Evolutionary conservation across 2,329 filamentous ascomycete species (phyloP), one percentile per base, ranked within the genome.

Genomic region (Ascochyta lentis): DNA sequence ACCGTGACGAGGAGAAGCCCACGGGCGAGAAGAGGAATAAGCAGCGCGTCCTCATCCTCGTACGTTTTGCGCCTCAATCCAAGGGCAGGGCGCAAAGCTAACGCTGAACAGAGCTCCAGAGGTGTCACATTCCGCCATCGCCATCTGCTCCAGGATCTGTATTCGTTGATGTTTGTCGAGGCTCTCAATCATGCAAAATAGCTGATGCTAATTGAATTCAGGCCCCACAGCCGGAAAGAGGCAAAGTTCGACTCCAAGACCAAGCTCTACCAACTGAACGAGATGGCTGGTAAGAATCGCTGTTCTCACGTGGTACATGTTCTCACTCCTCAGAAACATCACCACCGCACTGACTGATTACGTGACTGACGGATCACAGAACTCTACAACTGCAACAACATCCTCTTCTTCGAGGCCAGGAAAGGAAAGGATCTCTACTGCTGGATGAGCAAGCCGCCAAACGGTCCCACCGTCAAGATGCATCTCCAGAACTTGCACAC

Each of bases 231-330:
- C 64, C 88, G 92, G 72, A 96, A 96, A 80, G 95, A 99, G 75
- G 92, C 90, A 67, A 99, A 99, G 79, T 91, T 97, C 64, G 95
- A 99, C 77, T 95, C 92, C 49, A 98, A 98, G 80, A 93, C 91
- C 34, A 92, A 95, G 81, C 84, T 92, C 22, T 75, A 76, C 56
- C 73, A 77, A 61, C 64, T 78, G 35, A 78, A 78, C 54, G 76
- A 78, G 56, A 67, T 77, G 39, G 75, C 75, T 33, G 69, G 69
- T 72, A 69, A 54, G 59, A 23, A 22, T 15, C n/a, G 35, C 29
- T n/a, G 15, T 49, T 10, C n/a, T 10, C 39, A 45, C 29, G 41
- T 24, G 26, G 38, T 23, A 27, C 13, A 26, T 24, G 22, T 24
- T n/a, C 31, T 26, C 29, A 12, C n/a, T 9, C 34, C 6, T 19